Evolutionary conservation across 441 rosid genomes (phyloP).

Genomic region (Erysimum pusillum): DNA sequence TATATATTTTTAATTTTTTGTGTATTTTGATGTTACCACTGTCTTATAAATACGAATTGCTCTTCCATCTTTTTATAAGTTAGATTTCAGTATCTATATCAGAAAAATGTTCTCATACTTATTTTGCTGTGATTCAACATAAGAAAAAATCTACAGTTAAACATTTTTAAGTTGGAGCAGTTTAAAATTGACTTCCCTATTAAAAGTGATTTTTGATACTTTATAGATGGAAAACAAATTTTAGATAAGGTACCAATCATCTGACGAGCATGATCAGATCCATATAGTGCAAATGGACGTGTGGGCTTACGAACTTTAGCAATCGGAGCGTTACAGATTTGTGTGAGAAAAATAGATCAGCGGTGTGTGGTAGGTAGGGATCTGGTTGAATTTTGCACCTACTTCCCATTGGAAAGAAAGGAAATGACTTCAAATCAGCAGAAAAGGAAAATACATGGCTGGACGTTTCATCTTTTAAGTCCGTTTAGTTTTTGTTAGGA

Average conservation of each 20-base stretch:
- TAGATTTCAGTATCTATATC: too few species aligned
- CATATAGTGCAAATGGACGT: background rate
- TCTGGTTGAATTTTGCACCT: slow-evolving; percentile 15
- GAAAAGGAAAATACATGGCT: background rate
- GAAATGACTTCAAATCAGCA: background rate
- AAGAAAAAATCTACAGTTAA: background rate
- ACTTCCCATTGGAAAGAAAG: slow-evolving; percentile 5
- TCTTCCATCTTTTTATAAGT: too few species aligned
- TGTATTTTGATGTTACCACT: background rate
- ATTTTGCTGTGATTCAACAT: background rate
- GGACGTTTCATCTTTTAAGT: background rate
- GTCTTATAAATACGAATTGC: too few species aligned
- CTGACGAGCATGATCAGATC: background rate
- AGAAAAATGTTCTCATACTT: background rate
- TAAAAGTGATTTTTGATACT: background rate
- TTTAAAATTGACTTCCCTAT: background rate
- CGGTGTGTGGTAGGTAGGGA: slow-evolving; percentile 9
- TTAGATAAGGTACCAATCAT: background rate
- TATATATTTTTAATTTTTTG: too few species aligned
- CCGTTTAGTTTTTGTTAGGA: background rate
- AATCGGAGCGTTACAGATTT: background rate
- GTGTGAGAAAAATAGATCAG: background rate
- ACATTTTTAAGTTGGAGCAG: background rate
- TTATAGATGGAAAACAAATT: background rate
- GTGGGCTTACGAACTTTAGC: background rate